Percentiles rank a stretch among this genome's conserved stretches.
Evolutionary conservation across 768 basidiomycete genomes (phyloP).

Genomic region (Ramaria sp.): DNA sequence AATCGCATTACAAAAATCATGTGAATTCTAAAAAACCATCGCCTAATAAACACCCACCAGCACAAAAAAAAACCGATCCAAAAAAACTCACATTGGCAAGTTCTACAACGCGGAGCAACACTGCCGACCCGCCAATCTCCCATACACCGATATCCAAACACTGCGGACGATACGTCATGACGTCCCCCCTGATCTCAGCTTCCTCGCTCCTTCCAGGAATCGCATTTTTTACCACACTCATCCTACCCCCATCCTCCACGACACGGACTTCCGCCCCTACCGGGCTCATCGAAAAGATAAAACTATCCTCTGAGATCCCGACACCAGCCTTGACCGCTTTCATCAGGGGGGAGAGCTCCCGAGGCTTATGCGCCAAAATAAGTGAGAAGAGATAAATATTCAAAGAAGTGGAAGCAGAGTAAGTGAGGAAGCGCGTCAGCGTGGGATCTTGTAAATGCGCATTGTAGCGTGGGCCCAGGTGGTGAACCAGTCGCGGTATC

Average conservation of each 20-base stretch:
- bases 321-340: slow-evolving; percentile 35
- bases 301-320: slow-evolving; percentile 27
- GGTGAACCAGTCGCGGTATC: slow-evolving; percentile 62
- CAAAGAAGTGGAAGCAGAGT: slow-evolving; percentile 73
- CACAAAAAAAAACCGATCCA: too few relatives aligned
- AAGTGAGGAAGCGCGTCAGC: slow-evolving; percentile 68
- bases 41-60: background rate
- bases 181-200: slow-evolving; percentile 31
- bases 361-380: slow-evolving; percentile 11
- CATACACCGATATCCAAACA: slow-evolving; percentile 68
- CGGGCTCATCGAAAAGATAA: slow-evolving; percentile 30
- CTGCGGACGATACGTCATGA: slow-evolving; percentile 46
- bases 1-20: slow-evolving; percentile 66
- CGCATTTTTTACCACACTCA: slow-evolving; percentile 8
- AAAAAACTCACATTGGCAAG: slow-evolving; percentile 47
- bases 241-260: slow-evolving; percentile 4
- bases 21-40: slow-evolving; percentile 41
- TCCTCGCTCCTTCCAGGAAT: slow-evolving; percentile 4
- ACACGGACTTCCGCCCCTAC: slow-evolving; percentile 7
- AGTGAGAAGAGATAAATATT: slow-evolving; percentile 60
- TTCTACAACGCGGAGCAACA: slow-evolving; percentile 64
- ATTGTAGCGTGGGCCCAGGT: slow-evolving; percentile 70
- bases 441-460: slow-evolving; percentile 65
- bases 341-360: slow-evolving; percentile 27
- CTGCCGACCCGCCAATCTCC: slow-evolving; percentile 73